These are phyloP conservation scores for Exserohilum turcica DNA, from an alignment of 2,329 filamentous ascomycete genomes.

Conservation along the genomic window DNA sequence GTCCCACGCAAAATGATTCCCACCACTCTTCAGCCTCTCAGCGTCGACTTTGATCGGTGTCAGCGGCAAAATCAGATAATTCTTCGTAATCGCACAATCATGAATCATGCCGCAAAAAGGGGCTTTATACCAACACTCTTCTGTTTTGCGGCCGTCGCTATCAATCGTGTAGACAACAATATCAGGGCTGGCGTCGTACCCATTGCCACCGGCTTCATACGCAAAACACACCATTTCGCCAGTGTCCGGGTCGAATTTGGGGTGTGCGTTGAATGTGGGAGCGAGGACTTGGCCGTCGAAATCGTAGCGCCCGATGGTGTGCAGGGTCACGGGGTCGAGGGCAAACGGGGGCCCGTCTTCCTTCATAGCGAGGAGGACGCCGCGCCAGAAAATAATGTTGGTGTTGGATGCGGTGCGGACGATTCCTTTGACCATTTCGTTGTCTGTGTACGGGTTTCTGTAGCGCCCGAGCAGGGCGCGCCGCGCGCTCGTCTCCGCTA, in stretches of 20 bases:
- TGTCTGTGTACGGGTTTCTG: not conserved
- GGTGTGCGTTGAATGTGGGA: conserved; percentile 29
- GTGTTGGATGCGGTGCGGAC: conserved; percentile 6
- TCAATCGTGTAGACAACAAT: conserved; percentile 45
- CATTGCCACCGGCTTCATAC: conserved; percentile 48
- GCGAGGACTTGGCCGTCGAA: conserved; percentile 17
- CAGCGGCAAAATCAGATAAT: conserved; percentile 35
- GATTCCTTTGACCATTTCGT: not conserved
- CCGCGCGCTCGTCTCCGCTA: conserved; percentile 26
- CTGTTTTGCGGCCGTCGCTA: conserved; percentile 35
- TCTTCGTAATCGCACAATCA: conserved; percentile 51
- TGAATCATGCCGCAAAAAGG: conserved; percentile 51
- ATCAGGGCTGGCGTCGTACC: conserved; percentile 49
- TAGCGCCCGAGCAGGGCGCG: conserved; percentile 9
- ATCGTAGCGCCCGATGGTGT: conserved; percentile 15
- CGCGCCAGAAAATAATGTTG: conserved; percentile 11
- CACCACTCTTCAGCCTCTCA: conserved; percentile 48
- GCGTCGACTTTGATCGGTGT: conserved; percentile 25
- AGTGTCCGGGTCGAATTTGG: conserved; percentile 21
- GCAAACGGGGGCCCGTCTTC: conserved; percentile 23
- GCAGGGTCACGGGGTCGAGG: conserved; percentile 21
- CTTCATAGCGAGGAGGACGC: conserved; percentile 5
- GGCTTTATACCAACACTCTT: conserved; percentile 44
- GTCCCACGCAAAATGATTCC: conserved; percentile 51
- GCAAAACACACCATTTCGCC: conserved; percentile 24